Conservation (phyloP, 176 grass and related monocot genomes). For the Carex pumila region DNA sequence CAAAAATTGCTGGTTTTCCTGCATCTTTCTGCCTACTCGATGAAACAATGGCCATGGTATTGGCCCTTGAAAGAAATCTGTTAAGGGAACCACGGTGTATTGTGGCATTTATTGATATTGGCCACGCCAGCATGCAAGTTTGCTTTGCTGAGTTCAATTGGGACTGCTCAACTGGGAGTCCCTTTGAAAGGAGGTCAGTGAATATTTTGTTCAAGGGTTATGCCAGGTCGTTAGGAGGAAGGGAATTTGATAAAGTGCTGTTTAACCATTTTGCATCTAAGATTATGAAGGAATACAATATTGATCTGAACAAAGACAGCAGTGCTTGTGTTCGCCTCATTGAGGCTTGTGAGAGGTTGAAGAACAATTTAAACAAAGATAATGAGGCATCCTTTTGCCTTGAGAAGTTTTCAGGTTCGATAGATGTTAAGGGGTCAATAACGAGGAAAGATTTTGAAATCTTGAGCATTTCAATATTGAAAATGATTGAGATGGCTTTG, state of each 20-base stretch:
- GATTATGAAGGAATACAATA: slow-evolving; percentile 55
- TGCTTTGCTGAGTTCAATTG: slow-evolving; percentile 24
- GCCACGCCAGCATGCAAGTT: not conserved
- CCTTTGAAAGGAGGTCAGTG: no score
- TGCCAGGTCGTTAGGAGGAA: slow-evolving; percentile 64
- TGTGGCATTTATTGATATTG: slow-evolving; percentile 3
- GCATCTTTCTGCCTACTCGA: not conserved
- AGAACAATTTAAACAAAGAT: no score
- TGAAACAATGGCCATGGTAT: not conserved
- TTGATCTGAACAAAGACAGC: slow-evolving; percentile 58
- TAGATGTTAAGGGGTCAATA: slow-evolving; percentile 63
- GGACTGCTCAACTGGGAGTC: no score
- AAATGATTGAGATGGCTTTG: slow-evolving; percentile 45
- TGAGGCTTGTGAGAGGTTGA: no score
- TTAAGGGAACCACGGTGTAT: fast-evolving
- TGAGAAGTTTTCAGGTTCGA: slow-evolving; percentile 60
- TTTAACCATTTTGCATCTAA: slow-evolving; percentile 32
- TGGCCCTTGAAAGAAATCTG: not conserved
- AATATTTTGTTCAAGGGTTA: slow-evolving; percentile 55
- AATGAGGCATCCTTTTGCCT: slow-evolving; percentile 22
- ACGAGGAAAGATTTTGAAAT: slow-evolving; percentile 72
- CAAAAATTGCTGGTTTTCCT: not conserved
- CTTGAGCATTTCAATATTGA: slow-evolving; percentile 36
- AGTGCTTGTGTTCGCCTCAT: no score
- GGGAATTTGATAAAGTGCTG: slow-evolving; percentile 52